Evolutionary conservation across 108 stramenopile genomes (phyloP).

Genomic region (Seminavis robusta): DNA sequence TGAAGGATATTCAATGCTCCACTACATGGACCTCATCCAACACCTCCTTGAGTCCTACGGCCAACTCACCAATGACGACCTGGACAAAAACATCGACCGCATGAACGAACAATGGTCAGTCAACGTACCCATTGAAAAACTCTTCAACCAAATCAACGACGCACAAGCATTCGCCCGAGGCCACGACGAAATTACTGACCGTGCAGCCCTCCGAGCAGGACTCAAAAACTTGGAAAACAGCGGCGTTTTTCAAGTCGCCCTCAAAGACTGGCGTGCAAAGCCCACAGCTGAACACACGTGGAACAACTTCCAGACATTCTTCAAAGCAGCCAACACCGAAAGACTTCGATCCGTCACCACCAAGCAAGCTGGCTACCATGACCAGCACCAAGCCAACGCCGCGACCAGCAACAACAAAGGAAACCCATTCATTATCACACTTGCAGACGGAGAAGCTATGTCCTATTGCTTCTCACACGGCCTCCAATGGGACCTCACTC

Average conservation of each 20-base stretch:
- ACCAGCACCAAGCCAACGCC: neutral
- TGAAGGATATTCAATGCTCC: too few species aligned
- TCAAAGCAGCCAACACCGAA: neutral
- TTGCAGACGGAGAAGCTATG: too few species aligned
- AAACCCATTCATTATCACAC: too few species aligned
- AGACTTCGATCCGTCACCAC: conserved; percentile 1
- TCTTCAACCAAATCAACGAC: too few species aligned
- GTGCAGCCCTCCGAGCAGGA: too few species aligned
- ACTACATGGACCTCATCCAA: neutral
- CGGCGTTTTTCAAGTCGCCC: too few species aligned
- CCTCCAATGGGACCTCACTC: neutral
- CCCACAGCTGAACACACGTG: neutral
- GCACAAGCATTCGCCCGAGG: too few species aligned
- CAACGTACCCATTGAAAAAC: neutral
- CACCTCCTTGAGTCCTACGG: neutral
- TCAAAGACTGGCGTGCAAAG: neutral
- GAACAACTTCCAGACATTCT: neutral
- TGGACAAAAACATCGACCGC: too few species aligned
- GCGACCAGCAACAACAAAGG: neutral
- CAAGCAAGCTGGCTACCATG: neutral
- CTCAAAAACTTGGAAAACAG: too few species aligned
- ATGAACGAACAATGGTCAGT: too few species aligned
- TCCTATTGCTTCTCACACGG: conserved; percentile 1
- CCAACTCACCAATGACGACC: too few species aligned
- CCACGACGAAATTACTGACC: neutral